Evolutionary conservation across 2,329 filamentous ascomycete species (phyloP), one percentile per base, ranked within the genome.

Genomic region (Diaporthe citrichinensis): DNA sequence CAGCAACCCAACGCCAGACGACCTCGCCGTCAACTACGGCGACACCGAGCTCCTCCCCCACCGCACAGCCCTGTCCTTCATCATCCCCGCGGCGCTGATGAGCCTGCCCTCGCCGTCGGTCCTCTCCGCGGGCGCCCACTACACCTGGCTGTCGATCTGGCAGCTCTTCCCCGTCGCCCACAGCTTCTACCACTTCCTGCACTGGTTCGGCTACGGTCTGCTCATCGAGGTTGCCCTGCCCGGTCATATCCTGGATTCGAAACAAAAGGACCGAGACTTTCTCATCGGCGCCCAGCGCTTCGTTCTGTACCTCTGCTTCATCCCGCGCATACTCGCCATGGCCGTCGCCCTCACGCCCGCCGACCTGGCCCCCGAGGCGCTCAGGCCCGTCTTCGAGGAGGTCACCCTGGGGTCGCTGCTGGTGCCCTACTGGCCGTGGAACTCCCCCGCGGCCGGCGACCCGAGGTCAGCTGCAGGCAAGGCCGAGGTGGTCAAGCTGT

Each of bases 91-190:
- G 0, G 73, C 85, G 31, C 77, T 86, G 5, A 85, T 89, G 82
- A 79, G 82, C 15, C 79, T 89, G 6, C 86, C 87, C 1, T 81
- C 84, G 2, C 87, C 86, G 0, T 79, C 78, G 0, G 31, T 83
- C 1, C 77, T 88, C 20, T 82, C 83, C 2, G 79, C 84, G 23
- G 80, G 83, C n/a, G 81, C 82, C 17, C 89, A 88, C 77, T 88
- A 90, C 78, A 81, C 82, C 31, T 84, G 86, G 74, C 86, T 88
- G 36, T 86, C 86, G 1, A 77, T 87, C 61, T 90, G 88, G 87
- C 88, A 90, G 77, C 81, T 84, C 5, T 90, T 88, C 81, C 87
- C 88, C 0, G 78, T 87, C 25, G 87, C 84, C 79, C 84, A 88
- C 9, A 83, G 84, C 4, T 69, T 87, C 15, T 77, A 85, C n/a